Evolutionary conservation across 2,329 filamentous ascomycete genomes (phyloP).

Genomic region (Fusarium pininemorale): DNA sequence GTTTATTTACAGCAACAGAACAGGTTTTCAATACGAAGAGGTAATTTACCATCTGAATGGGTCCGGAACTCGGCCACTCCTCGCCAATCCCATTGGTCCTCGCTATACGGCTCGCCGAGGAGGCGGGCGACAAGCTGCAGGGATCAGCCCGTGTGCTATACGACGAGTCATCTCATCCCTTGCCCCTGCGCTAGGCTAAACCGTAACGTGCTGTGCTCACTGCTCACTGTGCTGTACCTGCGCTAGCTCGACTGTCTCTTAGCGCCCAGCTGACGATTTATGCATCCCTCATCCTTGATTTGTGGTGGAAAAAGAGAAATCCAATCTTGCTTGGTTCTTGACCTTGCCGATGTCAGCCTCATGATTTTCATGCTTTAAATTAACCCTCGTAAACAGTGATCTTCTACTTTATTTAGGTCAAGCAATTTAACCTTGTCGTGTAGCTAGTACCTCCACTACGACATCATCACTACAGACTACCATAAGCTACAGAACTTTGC

Average conservation of each 20-base stretch:
- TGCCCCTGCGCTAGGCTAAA: neutral
- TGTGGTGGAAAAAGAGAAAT: neutral
- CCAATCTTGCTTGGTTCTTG: neutral
- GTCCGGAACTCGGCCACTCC: slow-evolving; percentile 7
- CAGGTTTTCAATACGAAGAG: slow-evolving; percentile 18
- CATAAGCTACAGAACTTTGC: neutral
- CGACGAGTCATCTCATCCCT: neutral
- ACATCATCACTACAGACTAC: neutral
- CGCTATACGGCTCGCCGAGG: neutral
- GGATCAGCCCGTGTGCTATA: neutral
- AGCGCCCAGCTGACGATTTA: neutral
- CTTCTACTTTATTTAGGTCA: neutral
- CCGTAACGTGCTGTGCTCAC: neutral
- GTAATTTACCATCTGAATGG: slow-evolving; percentile 10
- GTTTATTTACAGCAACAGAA: slow-evolving; percentile 19
- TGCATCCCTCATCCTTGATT: neutral
- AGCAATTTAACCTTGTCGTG: neutral
- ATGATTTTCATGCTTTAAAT: neutral
- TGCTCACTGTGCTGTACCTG: neutral
- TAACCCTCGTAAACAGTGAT: neutral
- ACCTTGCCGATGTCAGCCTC: neutral
- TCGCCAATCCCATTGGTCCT: neutral
- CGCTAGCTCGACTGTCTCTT: neutral
- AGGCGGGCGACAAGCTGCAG: neutral
- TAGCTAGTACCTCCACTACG: neutral